Evolutionary conservation across 225 moss, liverwort and hornwort species (phyloP).

Genomic region (Ulota crispa): DNA sequence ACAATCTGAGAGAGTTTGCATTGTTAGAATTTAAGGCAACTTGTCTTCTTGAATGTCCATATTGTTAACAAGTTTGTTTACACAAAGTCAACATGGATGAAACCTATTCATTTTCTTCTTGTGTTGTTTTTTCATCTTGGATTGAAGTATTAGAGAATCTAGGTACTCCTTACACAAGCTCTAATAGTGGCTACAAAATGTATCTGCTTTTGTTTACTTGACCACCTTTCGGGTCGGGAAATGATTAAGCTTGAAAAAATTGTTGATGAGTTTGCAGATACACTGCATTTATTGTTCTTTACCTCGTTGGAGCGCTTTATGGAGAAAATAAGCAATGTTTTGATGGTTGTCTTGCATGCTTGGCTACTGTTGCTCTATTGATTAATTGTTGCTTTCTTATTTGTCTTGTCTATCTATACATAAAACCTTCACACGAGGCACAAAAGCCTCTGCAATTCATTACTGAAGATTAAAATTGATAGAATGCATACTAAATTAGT

Average conservation of each 20-base stretch:
- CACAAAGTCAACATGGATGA: not conserved
- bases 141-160: not conserved
- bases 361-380: not conserved
- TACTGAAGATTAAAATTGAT: not conserved
- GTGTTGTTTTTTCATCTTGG: not conserved
- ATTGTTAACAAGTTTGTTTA: not conserved
- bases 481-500: not conserved
- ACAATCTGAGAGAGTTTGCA: not conserved
- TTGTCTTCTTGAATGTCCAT: not conserved
- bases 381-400: not conserved
- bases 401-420: not conserved
- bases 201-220: constrained; percentile 2
- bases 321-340: constrained; percentile 70
- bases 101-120: not conserved
- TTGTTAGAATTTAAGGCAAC: not conserved
- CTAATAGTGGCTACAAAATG: not conserved
- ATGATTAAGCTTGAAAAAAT: not conserved
- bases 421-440: not conserved
- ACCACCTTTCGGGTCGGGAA: not conserved
- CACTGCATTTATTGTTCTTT: constrained; percentile 72
- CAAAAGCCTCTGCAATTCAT: not conserved
- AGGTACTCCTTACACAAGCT: not conserved
- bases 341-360: not conserved
- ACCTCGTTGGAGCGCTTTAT: constrained; percentile 78
- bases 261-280: constrained; percentile 48